Base-by-base conservation (phyloP, 2,329 filamentous ascomycete genomes). In the Triangularia verruculosa region DNA sequence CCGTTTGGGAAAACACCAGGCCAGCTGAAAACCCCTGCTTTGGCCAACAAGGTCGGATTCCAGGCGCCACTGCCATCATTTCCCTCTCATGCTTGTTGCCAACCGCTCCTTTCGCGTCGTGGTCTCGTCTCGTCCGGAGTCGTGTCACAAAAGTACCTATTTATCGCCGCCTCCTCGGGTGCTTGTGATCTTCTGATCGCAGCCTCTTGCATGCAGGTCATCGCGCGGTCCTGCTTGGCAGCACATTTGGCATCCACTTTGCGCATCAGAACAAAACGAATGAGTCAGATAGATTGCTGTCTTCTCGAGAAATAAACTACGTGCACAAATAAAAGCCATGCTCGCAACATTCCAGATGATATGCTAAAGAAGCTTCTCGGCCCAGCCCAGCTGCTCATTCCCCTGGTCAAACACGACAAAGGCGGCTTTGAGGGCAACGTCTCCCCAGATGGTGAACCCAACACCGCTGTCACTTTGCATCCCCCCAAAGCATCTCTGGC, bases 401-500 rank as follows among this genome's bases (percentile, higher is more conserved):
- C 57, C 64, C 12, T 59, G 61, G 25, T 70, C 67, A 62, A 70
- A 70, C 3, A 71, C 67, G 15, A 70, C 67, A 68, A 69, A 71
- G 3, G 67, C 68, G 4, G 66, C 61, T 65, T 71, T 71, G 13
- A 71, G 63, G 0, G 65, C 67, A n/a, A 70, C 59, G 27, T 71
- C 70, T 5, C 70, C 70, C 59, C 61, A 69, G 28, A 71, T 70
- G 4, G 68, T 43, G 43, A 70, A 66, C 9, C 67, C 69, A 13
- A 69, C 64, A 13, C 58, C 63, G 6, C 51, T 51, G 51, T 69
- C 57, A 15, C 24, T 17, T 79, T 91, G 89, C 61, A 91, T 81
- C 57, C 88, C 88, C 64, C 89, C 89, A 70, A 81, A 89, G 81
- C 88, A 90, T 39, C 63, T 78, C 3, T 70, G 72, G 9, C 76